phyloP scores from a whole-genome alignment of 2,329 filamentous ascomycete species.

The Phaeosphaeria sp. region DNA sequence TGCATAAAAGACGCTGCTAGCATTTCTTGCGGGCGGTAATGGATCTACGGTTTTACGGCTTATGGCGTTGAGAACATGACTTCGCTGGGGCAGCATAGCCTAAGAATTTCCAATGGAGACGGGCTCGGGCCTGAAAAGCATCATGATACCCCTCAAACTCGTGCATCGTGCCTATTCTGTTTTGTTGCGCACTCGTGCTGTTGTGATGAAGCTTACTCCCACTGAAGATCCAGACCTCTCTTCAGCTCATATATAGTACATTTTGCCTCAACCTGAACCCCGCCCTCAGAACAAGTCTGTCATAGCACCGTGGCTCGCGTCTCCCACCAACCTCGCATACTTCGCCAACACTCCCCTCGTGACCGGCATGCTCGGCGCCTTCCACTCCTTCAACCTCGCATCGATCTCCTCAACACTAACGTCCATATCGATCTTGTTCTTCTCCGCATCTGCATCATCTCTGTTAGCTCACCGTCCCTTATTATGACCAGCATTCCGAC shows the following conservation, averaged over 20 bases:
- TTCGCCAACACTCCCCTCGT: slow-evolving; percentile 87
- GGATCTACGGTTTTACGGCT: slow-evolving; percentile 44
- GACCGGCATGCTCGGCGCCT: slow-evolving; percentile 72
- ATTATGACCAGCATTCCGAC: neutral
- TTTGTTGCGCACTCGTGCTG: neutral
- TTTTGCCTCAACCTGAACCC: neutral
- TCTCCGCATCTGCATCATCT: slow-evolving; percentile 65
- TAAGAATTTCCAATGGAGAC: slow-evolving; percentile 43
- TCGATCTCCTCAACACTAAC: slow-evolving; percentile 75
- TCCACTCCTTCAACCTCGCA: slow-evolving; percentile 71
- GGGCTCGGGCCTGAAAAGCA: slow-evolving; percentile 42
- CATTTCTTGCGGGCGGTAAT: slow-evolving; percentile 34
- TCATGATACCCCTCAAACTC: slow-evolving; percentile 30
- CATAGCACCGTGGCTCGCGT: slow-evolving; percentile 90
- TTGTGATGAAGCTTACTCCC: neutral
- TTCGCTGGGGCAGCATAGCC: slow-evolving; percentile 40
- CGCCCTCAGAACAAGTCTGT: slow-evolving; percentile 71
- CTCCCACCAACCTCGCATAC: slow-evolving; percentile 85
- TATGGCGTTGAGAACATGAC: slow-evolving; percentile 45
- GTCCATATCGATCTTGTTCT: slow-evolving; percentile 75
- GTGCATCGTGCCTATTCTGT: slow-evolving; percentile 4
- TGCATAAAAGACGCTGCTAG: slow-evolving; percentile 26
- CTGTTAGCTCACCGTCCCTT: neutral
- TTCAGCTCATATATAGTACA: no score
- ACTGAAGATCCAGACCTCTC: no score